A percentile compares a stretch with the other conserved stretches of the same genome.
These are phyloP conservation scores for Actinomucor elegans DNA, from an alignment of 371 early-diverging fungal genomes.

Conservation along the genomic window DNA sequence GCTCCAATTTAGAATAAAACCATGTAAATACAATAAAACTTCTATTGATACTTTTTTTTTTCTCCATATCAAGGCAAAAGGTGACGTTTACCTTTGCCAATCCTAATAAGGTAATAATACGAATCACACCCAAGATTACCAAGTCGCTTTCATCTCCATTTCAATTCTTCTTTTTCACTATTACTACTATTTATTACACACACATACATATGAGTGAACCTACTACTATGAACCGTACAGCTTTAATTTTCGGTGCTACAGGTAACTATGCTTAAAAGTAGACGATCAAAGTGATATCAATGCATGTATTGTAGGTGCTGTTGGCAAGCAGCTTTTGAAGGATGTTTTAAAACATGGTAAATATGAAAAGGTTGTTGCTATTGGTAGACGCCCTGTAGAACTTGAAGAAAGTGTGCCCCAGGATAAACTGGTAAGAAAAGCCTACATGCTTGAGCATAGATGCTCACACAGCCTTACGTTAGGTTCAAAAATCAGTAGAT, in stretches of 20 bases:
- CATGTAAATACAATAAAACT: constrained; percentile 16
- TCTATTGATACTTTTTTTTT: too few species aligned
- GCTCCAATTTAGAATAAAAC: constrained; percentile 1
- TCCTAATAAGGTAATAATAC: too few species aligned
- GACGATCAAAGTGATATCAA: too few species aligned
- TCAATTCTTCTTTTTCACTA: not conserved
- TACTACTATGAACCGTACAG: constrained; percentile 7
- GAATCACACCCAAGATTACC: too few species aligned
- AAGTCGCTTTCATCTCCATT: too few species aligned
- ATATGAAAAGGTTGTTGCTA: constrained; percentile 62
- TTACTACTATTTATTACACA: too few species aligned
- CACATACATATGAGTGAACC: not conserved
- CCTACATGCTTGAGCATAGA: too few species aligned
- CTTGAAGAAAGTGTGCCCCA: constrained; percentile 55
- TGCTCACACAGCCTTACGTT: too few species aligned
- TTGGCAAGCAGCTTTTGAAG: constrained; percentile 66
- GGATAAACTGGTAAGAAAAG: constrained; percentile 47
- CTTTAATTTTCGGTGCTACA: constrained; percentile 27
- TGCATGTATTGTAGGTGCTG: constrained; percentile 53
- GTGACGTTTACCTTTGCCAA: not conserved
- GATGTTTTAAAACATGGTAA: constrained; percentile 59
- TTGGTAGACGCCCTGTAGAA: constrained; percentile 60
- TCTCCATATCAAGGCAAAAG: too few species aligned
- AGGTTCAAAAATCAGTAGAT: constrained; percentile 46
- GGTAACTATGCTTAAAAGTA: too few species aligned